Base-by-base conservation (phyloP, 2,329 filamentous ascomycete genomes). In the Fonsecaea pedrosoi region DNA sequence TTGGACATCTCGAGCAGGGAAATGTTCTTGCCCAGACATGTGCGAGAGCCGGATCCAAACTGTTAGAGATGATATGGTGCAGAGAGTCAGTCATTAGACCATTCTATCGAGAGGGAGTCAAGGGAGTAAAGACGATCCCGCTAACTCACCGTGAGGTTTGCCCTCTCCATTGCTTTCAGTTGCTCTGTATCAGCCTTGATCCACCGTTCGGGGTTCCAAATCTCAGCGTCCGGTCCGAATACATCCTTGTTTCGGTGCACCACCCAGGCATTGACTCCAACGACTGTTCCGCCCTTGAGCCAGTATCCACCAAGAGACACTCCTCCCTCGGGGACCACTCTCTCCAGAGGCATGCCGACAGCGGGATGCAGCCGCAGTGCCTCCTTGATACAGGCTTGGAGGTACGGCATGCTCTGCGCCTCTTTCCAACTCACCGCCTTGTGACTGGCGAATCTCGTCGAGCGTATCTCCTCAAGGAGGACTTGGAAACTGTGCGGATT, bases 1-100 rank as follows among this genome's bases (percentile, higher is more conserved):
- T 79, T 79, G 0, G 73, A 74, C 70, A 79, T 78, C 50, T 79
- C 77, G 25, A 79, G 69, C 21, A 78, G 73, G 1, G 76, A 77
- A 18, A 79, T 78, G 54, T 79, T 75, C 48, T 76, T 78, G 2
- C 77, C 74, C 9, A 76, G 72, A 40, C 74, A 77, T 4, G 69
- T 70, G 37, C 75, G 67, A 12, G 72, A 61, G 0, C 75, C 76
- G 25, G 65, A 63, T 4, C 75, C 75, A 60, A 76, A 77, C 72
- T 60, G 5, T 15, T 15, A 32, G 30, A 32, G 30, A 32, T 6
- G 30, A 32, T 38, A 3, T 7, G 12, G 12, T 13, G 12, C 2
- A 38, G 35, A 13, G 35, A 57, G 34, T 54, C 4, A 30, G 50
- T 30, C 2, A 2, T 54, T 4, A 18, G 4, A 18, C 7, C 40